These are phyloP conservation scores for Cotoneaster glaucophyllus DNA, from an alignment of 306 rosid species.

Conservation along the genomic window DNA sequence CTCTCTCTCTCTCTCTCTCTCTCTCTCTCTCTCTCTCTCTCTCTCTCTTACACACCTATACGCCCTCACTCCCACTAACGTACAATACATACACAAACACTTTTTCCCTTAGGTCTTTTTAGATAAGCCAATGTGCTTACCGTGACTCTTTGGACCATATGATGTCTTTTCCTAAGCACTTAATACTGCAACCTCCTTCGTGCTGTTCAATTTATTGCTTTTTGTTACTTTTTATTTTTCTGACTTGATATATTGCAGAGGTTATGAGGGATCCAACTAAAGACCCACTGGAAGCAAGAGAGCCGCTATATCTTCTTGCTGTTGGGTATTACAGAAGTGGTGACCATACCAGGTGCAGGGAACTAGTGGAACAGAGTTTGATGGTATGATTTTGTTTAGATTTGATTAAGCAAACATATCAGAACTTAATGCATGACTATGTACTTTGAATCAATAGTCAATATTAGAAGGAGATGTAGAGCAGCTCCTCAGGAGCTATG, in stretches of 20 bases:
- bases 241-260: slow-evolving; percentile 41
- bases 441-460: not conserved
- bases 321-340: slow-evolving; percentile 82
- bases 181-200: not conserved
- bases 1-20: no score
- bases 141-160: not conserved
- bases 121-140: not conserved
- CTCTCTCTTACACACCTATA: not conserved
- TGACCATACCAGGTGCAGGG: slow-evolving; percentile 58
- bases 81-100: not conserved
- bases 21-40: no score
- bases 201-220: not conserved
- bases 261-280: slow-evolving; percentile 30
- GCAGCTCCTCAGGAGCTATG: not conserved
- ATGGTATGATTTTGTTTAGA: slow-evolving; percentile 31
- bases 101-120: not conserved
- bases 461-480: not conserved
- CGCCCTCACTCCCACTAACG: not conserved
- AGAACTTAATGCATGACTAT: not conserved
- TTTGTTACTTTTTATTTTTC: not conserved
- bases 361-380: slow-evolving; percentile 65
- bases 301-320: slow-evolving; percentile 79
- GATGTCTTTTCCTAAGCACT: not conserved
- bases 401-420: not conserved
- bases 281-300: slow-evolving; percentile 56